A percentile compares a stretch with the other conserved stretches of the same genome.
These are phyloP conservation scores for Arthromyces matolae DNA, from an alignment of 768 basidiomycete species.

Conservation along the genomic window DNA sequence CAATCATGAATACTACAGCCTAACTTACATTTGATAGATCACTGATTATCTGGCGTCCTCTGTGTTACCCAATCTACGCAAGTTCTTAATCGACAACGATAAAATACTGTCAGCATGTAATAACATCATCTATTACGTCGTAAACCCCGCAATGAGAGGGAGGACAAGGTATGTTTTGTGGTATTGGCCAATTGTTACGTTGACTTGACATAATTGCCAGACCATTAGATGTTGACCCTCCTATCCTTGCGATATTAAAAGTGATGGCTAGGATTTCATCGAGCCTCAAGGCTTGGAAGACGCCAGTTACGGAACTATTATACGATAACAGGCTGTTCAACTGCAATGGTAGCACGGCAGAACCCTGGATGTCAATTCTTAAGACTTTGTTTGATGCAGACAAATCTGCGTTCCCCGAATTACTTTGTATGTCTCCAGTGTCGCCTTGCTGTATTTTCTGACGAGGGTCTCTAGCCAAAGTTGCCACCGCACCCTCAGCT, in stretches of 20 bases:
- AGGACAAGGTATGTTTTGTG: conserved; percentile 56
- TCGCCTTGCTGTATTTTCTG: conserved; percentile 12
- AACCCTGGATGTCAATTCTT: conserved; percentile 74
- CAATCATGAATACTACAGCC: no score
- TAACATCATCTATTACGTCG: conserved; percentile 81
- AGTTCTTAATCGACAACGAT: conserved; percentile 81
- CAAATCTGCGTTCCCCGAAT: conserved; percentile 79
- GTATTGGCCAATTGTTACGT: neutral
- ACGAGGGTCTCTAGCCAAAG: conserved; percentile 46
- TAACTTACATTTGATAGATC: no score
- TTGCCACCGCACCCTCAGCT: conserved; percentile 82
- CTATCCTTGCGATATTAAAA: conserved; percentile 61
- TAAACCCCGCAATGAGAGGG: conserved; percentile 76
- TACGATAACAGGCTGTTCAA: conserved; percentile 88
- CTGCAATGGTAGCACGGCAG: conserved; percentile 50
- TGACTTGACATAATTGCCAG: conserved; percentile 29
- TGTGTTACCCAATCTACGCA: conserved; percentile 71
- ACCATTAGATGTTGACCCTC: conserved; percentile 74
- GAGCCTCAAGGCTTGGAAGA: conserved; percentile 81
- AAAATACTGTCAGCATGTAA: conserved; percentile 74
- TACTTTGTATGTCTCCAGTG: conserved; percentile 60
- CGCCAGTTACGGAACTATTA: conserved; percentile 74
- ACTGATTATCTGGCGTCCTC: conserved; percentile 63
- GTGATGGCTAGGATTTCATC: conserved; percentile 79
- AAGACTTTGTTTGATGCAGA: conserved; percentile 82